A percentile compares a stretch with the other conserved stretches of the same genome.
Conservation (phyloP, 345 rosid genomes). For the Microcos paniculata region DNA sequence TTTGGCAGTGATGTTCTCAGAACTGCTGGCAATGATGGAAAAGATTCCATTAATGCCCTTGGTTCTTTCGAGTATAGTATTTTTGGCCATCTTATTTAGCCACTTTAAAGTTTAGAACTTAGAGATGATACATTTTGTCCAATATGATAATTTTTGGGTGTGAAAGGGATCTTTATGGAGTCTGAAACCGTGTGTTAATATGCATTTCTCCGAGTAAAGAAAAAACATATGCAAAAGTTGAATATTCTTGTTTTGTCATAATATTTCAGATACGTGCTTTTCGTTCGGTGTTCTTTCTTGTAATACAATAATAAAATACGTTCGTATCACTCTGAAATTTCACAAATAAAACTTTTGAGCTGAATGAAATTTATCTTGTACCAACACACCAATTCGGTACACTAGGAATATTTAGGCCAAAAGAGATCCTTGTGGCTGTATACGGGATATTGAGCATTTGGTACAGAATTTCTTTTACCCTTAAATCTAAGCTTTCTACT, state of each 20-base stretch:
- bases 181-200: not conserved
- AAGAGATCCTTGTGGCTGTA: too few species aligned
- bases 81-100: not conserved
- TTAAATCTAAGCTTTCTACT: not conserved
- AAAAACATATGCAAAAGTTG: not conserved
- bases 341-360: not conserved
- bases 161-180: not conserved
- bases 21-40: not conserved
- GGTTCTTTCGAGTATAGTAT: not conserved
- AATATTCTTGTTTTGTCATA: not conserved
- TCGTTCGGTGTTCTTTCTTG: too few species aligned
- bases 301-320: too few species aligned
- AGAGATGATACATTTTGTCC: not conserved
- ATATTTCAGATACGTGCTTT: not conserved
- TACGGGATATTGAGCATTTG: not conserved
- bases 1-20: not conserved
- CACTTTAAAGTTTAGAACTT: too few species aligned
- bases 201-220: not conserved
- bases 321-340: not conserved
- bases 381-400: too few species aligned
- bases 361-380: not conserved
- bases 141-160: not conserved
- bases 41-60: not conserved
- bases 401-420: too few species aligned
- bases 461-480: not conserved